A percentile compares a stretch with the other conserved stretches of the same genome.
Conservation (phyloP, 1,139 yeast species). For the Hyphopichia pseudoburtonii region DNA sequence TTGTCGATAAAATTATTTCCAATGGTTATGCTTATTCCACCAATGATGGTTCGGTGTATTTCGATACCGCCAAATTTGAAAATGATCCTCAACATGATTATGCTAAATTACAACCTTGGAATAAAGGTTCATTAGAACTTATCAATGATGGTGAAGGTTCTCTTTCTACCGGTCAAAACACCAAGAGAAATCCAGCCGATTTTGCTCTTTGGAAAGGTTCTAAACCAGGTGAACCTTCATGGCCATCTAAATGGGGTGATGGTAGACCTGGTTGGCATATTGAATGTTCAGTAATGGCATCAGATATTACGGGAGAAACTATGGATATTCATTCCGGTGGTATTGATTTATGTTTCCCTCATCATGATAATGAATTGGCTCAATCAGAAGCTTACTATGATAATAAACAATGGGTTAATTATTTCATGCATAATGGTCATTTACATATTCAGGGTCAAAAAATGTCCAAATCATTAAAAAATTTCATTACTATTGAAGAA, state of each 20-base stretch:
- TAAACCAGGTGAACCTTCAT: conserved; percentile 95
- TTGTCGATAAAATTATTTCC: conserved; percentile 68
- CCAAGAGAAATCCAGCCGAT: conserved; percentile 75
- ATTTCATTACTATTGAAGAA: conserved; percentile 91
- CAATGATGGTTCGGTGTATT: conserved; percentile 88
- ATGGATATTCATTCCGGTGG: conserved; percentile 98
- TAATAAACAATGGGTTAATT: conserved; percentile 93
- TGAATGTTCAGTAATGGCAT: conserved; percentile 99
- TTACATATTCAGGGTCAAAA: conserved; percentile 97
- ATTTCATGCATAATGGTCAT: conserved; percentile 95
- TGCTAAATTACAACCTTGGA: conserved; percentile 98
- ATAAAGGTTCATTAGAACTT: conserved; percentile 81
- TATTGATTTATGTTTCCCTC: conserved; percentile 97
- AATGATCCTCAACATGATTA: conserved; percentile 69
- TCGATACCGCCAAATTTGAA: conserved; percentile 84
- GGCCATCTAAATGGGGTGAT: conserved; percentile 95
- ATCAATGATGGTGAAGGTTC: conserved; percentile 97
- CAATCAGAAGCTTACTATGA: conserved; percentile 94
- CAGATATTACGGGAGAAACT: conserved; percentile 75
- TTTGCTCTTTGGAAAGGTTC: conserved; percentile 97
- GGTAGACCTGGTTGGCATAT: conserved; percentile 99
- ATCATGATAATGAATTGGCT: conserved; percentile 96
- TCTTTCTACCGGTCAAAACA: conserved; percentile 49
- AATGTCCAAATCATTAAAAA: conserved; percentile 93
- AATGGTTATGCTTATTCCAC: conserved; percentile 87